Evolutionary conservation across 1,139 yeast species (phyloP).

Genomic region (Pichia sp.): DNA sequence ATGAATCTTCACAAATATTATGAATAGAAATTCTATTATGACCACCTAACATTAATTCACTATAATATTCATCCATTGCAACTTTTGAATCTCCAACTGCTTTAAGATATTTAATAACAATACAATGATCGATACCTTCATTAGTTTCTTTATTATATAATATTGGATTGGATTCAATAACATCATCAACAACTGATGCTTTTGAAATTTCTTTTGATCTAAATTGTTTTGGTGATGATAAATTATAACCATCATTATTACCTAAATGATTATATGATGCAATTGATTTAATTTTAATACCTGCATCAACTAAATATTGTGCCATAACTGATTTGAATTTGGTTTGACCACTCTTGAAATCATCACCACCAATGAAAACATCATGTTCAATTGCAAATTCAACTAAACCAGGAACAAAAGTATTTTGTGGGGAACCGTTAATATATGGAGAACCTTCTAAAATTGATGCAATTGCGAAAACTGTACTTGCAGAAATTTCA

Average conservation of each 20-base stretch:
- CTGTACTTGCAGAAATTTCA: constrained; percentile 85
- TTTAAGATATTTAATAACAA: constrained; percentile 87
- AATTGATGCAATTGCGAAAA: constrained; percentile 90
- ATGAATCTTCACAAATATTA: constrained; percentile 94
- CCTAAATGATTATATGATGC: constrained; percentile 97
- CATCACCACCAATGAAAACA: constrained; percentile 92
- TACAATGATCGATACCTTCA: constrained; percentile 82
- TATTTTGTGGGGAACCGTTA: constrained; percentile 96
- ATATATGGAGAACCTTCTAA: constrained; percentile 84
- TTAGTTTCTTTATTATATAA: constrained; percentile 80
- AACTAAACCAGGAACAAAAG: constrained; percentile 91
- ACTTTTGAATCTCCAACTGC: constrained; percentile 97
- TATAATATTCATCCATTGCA: constrained; percentile 97
- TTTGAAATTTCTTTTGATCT: constrained; percentile 93
- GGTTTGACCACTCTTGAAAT: constrained; percentile 95
- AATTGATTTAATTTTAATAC: constrained; percentile 88
- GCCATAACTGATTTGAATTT: constrained; percentile 92
- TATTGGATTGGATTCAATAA: constrained; percentile 82
- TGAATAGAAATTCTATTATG: constrained; percentile 91
- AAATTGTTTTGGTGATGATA: constrained; percentile 89
- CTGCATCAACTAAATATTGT: constrained; percentile 94
- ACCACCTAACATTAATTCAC: constrained; percentile 96
- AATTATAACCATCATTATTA: constrained; percentile 91
- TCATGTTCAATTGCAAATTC: constrained; percentile 77
- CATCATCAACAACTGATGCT: constrained; percentile 90